Evolutionary conservation across 495 filamentous ascomycete species (phyloP).

Genomic region (Hypoxylon intermedium): DNA sequence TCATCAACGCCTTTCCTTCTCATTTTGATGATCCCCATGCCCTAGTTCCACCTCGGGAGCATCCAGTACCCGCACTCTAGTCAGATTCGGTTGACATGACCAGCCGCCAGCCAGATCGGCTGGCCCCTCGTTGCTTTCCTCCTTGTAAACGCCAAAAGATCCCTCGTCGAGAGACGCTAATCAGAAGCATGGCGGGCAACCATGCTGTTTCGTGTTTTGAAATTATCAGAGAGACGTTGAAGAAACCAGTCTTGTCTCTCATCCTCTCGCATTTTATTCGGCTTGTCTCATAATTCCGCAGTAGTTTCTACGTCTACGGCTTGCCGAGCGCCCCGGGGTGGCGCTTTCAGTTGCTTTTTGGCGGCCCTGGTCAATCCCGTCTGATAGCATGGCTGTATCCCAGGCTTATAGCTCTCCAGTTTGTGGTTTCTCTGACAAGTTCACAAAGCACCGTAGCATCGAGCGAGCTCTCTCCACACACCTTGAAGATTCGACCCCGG

Average conservation of each 20-base stretch:
- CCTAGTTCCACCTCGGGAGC: slow-evolving; percentile 41
- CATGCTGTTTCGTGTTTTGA: slow-evolving; percentile 35
- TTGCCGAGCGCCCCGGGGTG: slow-evolving; percentile 37
- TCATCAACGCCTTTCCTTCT: slow-evolving; percentile 18
- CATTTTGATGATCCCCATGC: slow-evolving; percentile 37
- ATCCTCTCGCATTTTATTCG: slow-evolving; percentile 36
- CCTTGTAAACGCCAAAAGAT: slow-evolving; percentile 39
- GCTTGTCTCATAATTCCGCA: slow-evolving; percentile 37
- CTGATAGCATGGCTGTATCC: slow-evolving; percentile 36
- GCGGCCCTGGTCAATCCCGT: slow-evolving; percentile 37
- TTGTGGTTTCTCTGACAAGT: slow-evolving; percentile 42
- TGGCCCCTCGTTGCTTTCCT: slow-evolving; percentile 25
- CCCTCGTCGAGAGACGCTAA: slow-evolving; percentile 3
- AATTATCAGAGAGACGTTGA: slow-evolving; percentile 16
- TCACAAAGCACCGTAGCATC: slow-evolving; percentile 42
- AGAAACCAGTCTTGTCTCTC: slow-evolving; percentile 12
- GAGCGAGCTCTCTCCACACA: slow-evolving; percentile 40
- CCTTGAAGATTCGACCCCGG: slow-evolving; percentile 39
- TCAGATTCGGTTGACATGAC: slow-evolving; percentile 40
- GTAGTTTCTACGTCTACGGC: slow-evolving; percentile 29
- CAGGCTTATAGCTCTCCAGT: slow-evolving; percentile 42
- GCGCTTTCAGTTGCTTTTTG: slow-evolving; percentile 39
- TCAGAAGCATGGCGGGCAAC: slow-evolving; percentile 21
- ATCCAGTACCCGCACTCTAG: slow-evolving; percentile 42
- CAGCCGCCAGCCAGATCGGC: slow-evolving; percentile 31